Evolutionary conservation across 306 rosid species (phyloP), one percentile per base, ranked within the genome.

Genomic region (Oxytropis ochrocephala): DNA sequence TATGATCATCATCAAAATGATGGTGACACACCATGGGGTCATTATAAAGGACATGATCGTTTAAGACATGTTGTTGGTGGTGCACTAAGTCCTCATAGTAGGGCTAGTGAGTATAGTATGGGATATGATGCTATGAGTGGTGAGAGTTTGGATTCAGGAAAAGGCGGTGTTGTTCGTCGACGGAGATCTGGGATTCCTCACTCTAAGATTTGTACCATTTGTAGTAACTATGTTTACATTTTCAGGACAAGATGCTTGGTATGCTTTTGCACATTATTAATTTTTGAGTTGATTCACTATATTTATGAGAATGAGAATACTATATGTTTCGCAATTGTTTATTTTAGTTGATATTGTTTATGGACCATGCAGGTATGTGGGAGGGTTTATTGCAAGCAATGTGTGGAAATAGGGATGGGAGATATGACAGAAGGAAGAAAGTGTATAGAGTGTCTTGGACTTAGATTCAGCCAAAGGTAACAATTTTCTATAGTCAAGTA

Each of bases 361-460:
- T 71, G 57, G 19, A 42, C 46, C n/a, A 39, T 81, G 74, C 70
- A 89, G 98, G 96, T 86, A 41, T 89, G 98, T 79, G 98, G 96
- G 47, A 86, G 98, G 83, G 96, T 83, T 61, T 89, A 89, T 67
- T 92, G 98, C 76, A 82, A 85, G 79, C 84, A 75, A 19, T 92
- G 98, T 68, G 72, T 89, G 72, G 79, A 73, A 57, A 44, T 75
- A 18, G 98, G 96, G 41, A 92, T 92, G 98, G 96, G 93, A 57
- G 95, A 88, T 9, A 83, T 92, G 96, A 85, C 63, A 0, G 98
- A 92, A 74, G 98, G 98, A 76, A 87, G 96, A 63, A 92, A 92
- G 83, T 92, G 98, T 58, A 24, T 82, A 0, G 80, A 88, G 61
- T 92, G 98, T 72, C 82, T 92, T 50, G 98, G 98, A 54, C 76